phyloP scores from a whole-genome alignment of 2,329 filamentous ascomycete genomes.

The Colletotrichum cordylinicola region DNA sequence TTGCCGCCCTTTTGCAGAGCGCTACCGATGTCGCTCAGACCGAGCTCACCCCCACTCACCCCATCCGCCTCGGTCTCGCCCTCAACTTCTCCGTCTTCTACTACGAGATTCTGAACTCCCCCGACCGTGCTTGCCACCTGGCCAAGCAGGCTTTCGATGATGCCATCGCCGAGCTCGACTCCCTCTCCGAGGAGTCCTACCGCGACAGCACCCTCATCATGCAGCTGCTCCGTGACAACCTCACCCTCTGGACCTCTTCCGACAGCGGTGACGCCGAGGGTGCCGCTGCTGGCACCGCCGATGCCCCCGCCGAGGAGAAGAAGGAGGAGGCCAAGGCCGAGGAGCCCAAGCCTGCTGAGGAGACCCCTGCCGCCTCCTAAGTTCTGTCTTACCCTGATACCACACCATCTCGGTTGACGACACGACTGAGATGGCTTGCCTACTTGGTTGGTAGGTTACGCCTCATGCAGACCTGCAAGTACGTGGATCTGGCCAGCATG shows the following conservation, averaged over 20 bases:
- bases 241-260: conserved; percentile 97
- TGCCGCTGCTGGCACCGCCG: conserved; percentile 64
- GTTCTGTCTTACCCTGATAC: conserved; percentile 41
- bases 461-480: conserved; percentile 3
- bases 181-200: conserved; percentile 96
- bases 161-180: conserved; percentile 98
- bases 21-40: conserved; percentile 98
- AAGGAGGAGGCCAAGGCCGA: conserved; percentile 59
- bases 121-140: conserved; percentile 95
- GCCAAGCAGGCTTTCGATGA: conserved; percentile 99
- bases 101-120: conserved; percentile 99
- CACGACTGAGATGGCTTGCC: conserved; percentile 36
- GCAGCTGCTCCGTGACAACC: conserved; percentile 98
- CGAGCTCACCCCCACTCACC: conserved; percentile 95
- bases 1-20: conserved; percentile 61
- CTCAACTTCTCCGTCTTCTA: conserved; percentile 99
- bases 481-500: conserved; percentile 24
- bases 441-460: not conserved
- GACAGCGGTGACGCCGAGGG: conserved; percentile 82
- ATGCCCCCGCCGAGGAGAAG: conserved; percentile 62
- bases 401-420: conserved; percentile 40
- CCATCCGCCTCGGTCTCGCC: conserved; percentile 95
- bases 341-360: conserved; percentile 39
- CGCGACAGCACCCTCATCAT: conserved; percentile 99
- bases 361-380: conserved; percentile 60